Evolutionary conservation across 2,329 filamentous ascomycete genomes (phyloP).

Genomic region (Pezicula radicicola): DNA sequence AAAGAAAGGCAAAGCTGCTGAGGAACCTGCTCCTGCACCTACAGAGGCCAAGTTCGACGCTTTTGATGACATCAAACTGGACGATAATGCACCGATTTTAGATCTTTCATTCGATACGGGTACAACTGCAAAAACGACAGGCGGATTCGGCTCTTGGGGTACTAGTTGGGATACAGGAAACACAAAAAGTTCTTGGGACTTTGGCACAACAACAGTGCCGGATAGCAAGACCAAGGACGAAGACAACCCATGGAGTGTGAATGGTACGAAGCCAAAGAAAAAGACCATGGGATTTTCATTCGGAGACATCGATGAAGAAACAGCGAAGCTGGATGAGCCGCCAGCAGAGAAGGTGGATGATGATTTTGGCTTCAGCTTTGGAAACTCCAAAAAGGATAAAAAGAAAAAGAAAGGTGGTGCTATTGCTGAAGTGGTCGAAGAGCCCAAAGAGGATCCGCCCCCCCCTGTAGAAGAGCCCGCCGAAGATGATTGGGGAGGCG

Average conservation of each 20-base stretch:
- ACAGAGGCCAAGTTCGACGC: constrained; percentile 41
- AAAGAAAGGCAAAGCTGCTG: constrained; percentile 48
- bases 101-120: constrained; percentile 52
- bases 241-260: constrained; percentile 47
- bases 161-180: constrained; percentile 54
- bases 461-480: constrained; percentile 14
- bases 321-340: constrained; percentile 23
- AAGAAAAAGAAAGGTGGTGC: constrained; percentile 39
- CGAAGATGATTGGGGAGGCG: constrained; percentile 48
- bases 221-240: constrained; percentile 39
- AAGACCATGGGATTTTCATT: constrained; percentile 47
- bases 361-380: constrained; percentile 31
- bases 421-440: constrained; percentile 17
- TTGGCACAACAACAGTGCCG: constrained; percentile 37
- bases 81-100: constrained; percentile 54
- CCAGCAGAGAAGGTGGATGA: constrained; percentile 33
- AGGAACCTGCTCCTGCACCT: constrained; percentile 30
- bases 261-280: constrained; percentile 49
- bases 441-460: constrained; percentile 11
- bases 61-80: constrained; percentile 69
- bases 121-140: constrained; percentile 35
- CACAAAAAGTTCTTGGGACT: constrained; percentile 36
- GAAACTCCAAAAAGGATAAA: constrained; percentile 39
- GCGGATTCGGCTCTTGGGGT: constrained; percentile 56
- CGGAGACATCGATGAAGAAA: constrained; percentile 41